Evolutionary conservation across 352 stramenopile species (phyloP), one percentile per base, ranked within the genome.

Genomic region (Globisporangium heterothallicum): DNA sequence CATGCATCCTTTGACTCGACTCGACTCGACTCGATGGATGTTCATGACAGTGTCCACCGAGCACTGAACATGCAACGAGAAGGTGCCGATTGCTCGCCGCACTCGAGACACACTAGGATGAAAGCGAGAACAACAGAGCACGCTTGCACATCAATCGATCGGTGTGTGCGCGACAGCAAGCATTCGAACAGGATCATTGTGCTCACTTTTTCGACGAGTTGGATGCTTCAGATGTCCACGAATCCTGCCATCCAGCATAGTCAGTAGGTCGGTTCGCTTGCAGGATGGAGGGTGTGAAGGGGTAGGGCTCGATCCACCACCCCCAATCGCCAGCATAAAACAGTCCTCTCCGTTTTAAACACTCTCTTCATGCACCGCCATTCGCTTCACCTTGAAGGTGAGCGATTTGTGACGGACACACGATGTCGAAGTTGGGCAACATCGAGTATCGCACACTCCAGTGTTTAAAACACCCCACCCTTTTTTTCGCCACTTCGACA

Each of bases 381-480:
- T 10, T 4, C 14, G 12, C 32, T 18, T 16, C 10, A 38, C 32
- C 12, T 38, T 38, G 32, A 38, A 38, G 32, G 32, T 38, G 32
- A 1, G 12, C 3, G 32, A 3, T 18, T 4, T 10, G 14, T 10
- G 32, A 16, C n/a, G 32, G 32, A 38, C 32, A 16, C 41, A 46
- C 13, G 41, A 38, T 38, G 32, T 38, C 32, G 32, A 38, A 38
- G 32, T 38, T 38, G 6, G 32, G 34, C n/a, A 16, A 41, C 34
- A 12, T 41, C n/a, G 34, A 16, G 34, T 41, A 16, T 41, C 34
- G 12, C n/a, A 41, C 34, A 41, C n/a, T 13, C 3, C 19, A n/a
- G 14, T 46, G 41, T 46, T 46, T 46, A 46, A 46, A 46, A 46
- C 41, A 29, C 24, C 41, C 8, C 22, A 3, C 13, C 38, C n/a